phyloP scores from a whole-genome alignment of 352 stramenopile genomes.

The Pythium scleroteichum region DNA sequence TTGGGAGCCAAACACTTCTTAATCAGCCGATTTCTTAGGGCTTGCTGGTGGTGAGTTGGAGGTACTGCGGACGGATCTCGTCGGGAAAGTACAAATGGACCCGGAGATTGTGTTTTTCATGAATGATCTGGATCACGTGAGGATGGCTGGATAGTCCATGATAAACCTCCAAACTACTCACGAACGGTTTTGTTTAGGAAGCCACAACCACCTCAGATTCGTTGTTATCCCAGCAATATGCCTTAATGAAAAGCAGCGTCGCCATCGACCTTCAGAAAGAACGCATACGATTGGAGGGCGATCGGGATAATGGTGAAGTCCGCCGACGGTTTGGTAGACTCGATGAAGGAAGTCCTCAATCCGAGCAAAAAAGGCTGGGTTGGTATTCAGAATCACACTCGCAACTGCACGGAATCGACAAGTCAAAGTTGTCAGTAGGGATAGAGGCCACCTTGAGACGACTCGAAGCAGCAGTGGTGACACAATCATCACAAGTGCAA shows the following conservation, averaged over 20 bases:
- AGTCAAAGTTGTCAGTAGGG: not conserved
- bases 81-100: conserved; percentile 65
- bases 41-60: conserved; percentile 49
- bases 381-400: no score
- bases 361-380: no score
- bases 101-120: conserved; percentile 76
- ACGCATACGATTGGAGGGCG: no score
- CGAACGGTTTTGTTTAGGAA: conserved; percentile 23
- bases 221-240: conserved; percentile 50
- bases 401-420: no score
- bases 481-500: no score
- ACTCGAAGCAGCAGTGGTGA: conserved; percentile 3
- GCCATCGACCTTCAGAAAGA: conserved; percentile 43
- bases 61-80: conserved; percentile 37
- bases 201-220: conserved; percentile 46
- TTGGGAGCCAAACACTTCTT: no score
- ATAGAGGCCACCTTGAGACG: conserved; percentile 5
- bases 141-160: not conserved
- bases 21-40: conserved; percentile 28
- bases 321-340: no score
- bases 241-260: conserved; percentile 40
- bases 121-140: conserved; percentile 67
- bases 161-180: not conserved
- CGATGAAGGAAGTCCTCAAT: no score
- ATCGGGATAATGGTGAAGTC: no score